phyloP scores from a whole-genome alignment of 1,284 basidiomycete genomes.

The Ceratobasidium papillatum region DNA sequence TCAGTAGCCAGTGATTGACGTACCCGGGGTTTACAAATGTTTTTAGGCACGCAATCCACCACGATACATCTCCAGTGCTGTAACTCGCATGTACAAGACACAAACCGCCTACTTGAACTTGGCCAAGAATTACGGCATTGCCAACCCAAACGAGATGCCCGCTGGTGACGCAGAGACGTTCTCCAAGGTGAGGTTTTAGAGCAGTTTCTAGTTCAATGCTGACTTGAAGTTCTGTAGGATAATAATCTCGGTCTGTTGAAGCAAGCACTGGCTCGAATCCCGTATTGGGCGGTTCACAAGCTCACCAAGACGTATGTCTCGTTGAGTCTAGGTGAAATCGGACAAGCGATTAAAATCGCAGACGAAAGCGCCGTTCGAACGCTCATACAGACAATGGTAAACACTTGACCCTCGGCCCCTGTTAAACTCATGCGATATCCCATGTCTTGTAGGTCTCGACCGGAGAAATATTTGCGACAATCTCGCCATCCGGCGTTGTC shows the following conservation, averaged over 20 bases:
- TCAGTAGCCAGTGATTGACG: background rate
- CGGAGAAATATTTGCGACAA: conserved; percentile 69
- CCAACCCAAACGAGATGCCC: conserved; percentile 58
- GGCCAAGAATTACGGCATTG: conserved; percentile 68
- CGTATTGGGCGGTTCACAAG: conserved; percentile 77
- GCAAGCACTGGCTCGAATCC: conserved; percentile 70
- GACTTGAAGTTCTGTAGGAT: conserved; percentile 59
- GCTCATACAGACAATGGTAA: conserved; percentile 75
- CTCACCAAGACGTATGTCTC: conserved; percentile 82
- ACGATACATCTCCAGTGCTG: conserved; percentile 46
- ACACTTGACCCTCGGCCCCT: conserved; percentile 45
- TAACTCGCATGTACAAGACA: conserved; percentile 67
- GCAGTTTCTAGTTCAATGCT: conserved; percentile 40
- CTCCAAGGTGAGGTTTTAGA: conserved; percentile 55
- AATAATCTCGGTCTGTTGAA: conserved; percentile 72
- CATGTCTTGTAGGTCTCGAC: conserved; percentile 65
- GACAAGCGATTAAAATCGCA: conserved; percentile 59
- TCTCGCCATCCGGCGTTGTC: conserved; percentile 71
- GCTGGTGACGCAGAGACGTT: conserved; percentile 66
- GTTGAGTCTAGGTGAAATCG: conserved; percentile 74
- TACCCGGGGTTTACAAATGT: background rate
- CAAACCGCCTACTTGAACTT: conserved; percentile 67
- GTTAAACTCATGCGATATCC: background rate
- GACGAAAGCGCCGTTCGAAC: conserved; percentile 60
- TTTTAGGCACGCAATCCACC: conserved; percentile 24